These are phyloP conservation scores for Tolypocladium nubicola DNA, from an alignment of 2,329 filamentous ascomycete species.

Conservation along the genomic window DNA sequence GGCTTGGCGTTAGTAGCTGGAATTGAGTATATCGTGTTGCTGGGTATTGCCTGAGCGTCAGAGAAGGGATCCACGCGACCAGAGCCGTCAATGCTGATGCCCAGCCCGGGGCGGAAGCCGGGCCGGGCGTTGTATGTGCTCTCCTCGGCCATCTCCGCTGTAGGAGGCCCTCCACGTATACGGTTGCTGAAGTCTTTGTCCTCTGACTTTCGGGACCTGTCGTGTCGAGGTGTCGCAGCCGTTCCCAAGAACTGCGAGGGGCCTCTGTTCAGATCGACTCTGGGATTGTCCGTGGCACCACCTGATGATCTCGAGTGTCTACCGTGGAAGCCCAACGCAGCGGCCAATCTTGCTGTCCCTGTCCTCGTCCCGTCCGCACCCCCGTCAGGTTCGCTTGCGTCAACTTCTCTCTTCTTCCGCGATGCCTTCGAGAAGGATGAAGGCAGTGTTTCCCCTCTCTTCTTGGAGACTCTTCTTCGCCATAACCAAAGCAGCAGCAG, in stretches of 20 bases:
- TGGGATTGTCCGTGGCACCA: conserved; percentile 19
- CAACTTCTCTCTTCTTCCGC: conserved; percentile 7
- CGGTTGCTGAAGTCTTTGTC: conserved; percentile 12
- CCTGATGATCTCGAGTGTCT: conserved; percentile 1
- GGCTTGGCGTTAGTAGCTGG: conserved; percentile 4
- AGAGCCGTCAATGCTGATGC: conserved; percentile 22
- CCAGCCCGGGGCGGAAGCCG: conserved; percentile 27
- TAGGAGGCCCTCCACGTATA: background rate
- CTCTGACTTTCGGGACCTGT: conserved; percentile 25
- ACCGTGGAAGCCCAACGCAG: background rate
- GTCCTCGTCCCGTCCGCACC: conserved; percentile 29
- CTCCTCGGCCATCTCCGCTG: background rate
- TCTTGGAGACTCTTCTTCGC: conserved; percentile 28
- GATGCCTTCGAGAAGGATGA: conserved; percentile 14
- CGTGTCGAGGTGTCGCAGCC: conserved; percentile 3
- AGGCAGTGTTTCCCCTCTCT: background rate
- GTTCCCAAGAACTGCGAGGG: conserved; percentile 40
- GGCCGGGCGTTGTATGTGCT: conserved; percentile 12
- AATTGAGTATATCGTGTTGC: conserved; percentile 26
- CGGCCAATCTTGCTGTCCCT: background rate
- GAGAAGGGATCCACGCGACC: conserved; percentile 32
- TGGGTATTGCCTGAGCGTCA: conserved; percentile 31
- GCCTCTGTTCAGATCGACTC: conserved; percentile 39
- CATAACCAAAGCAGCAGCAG: conserved; percentile 42
- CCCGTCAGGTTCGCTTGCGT: conserved; percentile 24